A percentile compares a stretch with the other conserved stretches of the same genome.
These are phyloP conservation scores for Heimioporus retisporus DNA, from an alignment of 1,284 basidiomycete genomes.

Conservation along the genomic window DNA sequence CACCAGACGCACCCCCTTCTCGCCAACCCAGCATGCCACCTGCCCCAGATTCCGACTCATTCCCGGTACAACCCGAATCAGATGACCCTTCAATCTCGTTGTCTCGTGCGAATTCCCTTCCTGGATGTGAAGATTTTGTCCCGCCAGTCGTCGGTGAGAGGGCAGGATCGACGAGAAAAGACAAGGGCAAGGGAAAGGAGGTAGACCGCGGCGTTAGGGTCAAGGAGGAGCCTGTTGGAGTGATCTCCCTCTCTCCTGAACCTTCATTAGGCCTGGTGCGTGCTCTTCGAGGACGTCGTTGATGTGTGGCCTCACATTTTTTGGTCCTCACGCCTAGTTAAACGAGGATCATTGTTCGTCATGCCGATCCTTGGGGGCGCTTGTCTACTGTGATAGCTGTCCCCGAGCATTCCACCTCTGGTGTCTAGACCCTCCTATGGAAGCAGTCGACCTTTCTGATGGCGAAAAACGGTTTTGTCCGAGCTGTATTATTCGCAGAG, in stretches of 20 bases:
- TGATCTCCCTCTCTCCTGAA: slow-evolving; percentile 62
- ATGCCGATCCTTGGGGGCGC: slow-evolving; percentile 83
- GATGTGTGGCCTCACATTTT: slow-evolving; percentile 28
- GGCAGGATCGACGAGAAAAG: slow-evolving; percentile 46
- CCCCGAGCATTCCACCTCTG: slow-evolving; percentile 96
- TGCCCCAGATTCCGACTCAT: slow-evolving; percentile 51
- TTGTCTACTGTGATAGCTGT: slow-evolving; percentile 98
- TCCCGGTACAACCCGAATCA: slow-evolving; percentile 59
- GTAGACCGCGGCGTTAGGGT: slow-evolving; percentile 64
- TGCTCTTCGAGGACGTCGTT: slow-evolving; percentile 24
- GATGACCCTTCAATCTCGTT: slow-evolving; percentile 55
- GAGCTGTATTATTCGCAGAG: slow-evolving; percentile 75
- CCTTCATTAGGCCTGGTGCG: slow-evolving; percentile 55
- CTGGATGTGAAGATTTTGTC: slow-evolving; percentile 56
- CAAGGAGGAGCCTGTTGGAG: slow-evolving; percentile 74
- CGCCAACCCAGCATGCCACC: slow-evolving; percentile 50
- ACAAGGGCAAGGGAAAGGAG: slow-evolving; percentile 77
- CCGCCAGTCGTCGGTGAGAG: slow-evolving; percentile 44
- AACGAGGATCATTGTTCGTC: slow-evolving; percentile 98
- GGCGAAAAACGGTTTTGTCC: slow-evolving; percentile 97
- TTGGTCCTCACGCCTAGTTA: slow-evolving; percentile 53
- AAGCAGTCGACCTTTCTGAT: slow-evolving; percentile 85
- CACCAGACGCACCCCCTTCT: slow-evolving; percentile 42
- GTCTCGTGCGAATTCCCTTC: slow-evolving; percentile 72
- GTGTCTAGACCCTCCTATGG: slow-evolving; percentile 97